phyloP scores from a whole-genome alignment of 2,329 filamentous ascomycete species.

The Sclerotinia glacialis region DNA sequence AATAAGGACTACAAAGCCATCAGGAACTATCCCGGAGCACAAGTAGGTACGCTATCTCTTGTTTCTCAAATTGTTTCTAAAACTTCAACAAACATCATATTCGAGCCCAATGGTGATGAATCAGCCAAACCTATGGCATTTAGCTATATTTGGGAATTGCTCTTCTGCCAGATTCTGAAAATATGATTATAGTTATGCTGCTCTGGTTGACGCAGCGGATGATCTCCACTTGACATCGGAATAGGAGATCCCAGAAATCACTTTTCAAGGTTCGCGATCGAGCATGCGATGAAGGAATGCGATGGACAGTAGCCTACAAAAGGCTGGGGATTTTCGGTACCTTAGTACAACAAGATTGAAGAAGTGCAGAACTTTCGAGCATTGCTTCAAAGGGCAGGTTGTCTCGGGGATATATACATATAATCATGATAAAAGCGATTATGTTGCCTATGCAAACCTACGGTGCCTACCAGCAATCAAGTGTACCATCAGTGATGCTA shows the following conservation, averaged over 20 bases:
- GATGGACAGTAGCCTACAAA: not conserved
- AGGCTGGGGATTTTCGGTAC: not conserved
- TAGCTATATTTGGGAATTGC: too few relatives aligned
- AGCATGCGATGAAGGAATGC: not conserved
- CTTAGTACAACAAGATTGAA: not conserved
- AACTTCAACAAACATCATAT: too few relatives aligned
- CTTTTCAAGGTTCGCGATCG: not conserved
- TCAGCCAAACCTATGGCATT: too few relatives aligned
- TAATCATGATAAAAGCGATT: conserved; percentile 1
- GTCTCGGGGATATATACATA: not conserved
- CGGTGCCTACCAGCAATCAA: too few relatives aligned
- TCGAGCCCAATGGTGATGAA: too few relatives aligned
- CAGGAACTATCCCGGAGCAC: too few relatives aligned
- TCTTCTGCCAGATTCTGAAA: not conserved
- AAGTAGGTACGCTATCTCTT: too few relatives aligned
- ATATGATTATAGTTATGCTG: not conserved
- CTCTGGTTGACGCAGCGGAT: not conserved
- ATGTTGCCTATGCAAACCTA: not conserved
- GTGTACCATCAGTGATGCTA: too few relatives aligned
- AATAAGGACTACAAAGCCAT: too few relatives aligned
- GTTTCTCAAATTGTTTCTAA: too few relatives aligned
- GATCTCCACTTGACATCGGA: not conserved
- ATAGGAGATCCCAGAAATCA: not conserved
- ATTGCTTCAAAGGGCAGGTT: not conserved
- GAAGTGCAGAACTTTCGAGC: conserved; percentile 6